Evolutionary conservation across 805 yeast species (phyloP).

Genomic region (Pichia nakasei): DNA sequence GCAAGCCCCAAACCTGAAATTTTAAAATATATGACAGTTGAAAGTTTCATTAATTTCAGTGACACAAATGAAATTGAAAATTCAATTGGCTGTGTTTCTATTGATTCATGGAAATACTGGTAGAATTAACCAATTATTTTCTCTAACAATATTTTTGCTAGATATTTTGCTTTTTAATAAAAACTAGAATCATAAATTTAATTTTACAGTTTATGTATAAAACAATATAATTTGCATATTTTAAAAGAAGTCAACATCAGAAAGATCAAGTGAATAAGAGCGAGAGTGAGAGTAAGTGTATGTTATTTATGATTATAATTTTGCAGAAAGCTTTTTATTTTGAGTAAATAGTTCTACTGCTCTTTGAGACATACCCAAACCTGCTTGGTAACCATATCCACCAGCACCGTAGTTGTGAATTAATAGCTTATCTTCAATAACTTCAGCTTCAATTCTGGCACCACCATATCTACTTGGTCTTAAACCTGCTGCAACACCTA

Average conservation of each 20-base stretch:
- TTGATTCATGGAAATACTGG: slow-evolving; percentile 56
- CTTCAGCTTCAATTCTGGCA: slow-evolving; percentile 53
- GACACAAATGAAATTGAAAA: slow-evolving; percentile 41
- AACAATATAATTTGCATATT: too few species aligned
- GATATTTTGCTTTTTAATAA: too few species aligned
- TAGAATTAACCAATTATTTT: too few species aligned
- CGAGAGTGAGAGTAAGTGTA: too few species aligned
- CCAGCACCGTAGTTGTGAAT: slow-evolving; percentile 68
- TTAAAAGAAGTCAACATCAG: background rate
- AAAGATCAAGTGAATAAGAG: background rate
- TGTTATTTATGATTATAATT: background rate
- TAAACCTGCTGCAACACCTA: slow-evolving; percentile 61
- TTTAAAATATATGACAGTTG: slow-evolving; percentile 19
- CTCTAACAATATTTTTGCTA: too few species aligned
- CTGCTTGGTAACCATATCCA: slow-evolving; percentile 60
- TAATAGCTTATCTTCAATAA: slow-evolving; percentile 28
- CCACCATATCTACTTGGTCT: slow-evolving; percentile 75
- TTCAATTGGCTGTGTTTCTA: slow-evolving; percentile 34
- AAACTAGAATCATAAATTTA: too few species aligned
- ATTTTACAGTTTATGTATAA: background rate
- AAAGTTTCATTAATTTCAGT: slow-evolving; percentile 30
- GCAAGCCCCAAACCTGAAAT: slow-evolving; percentile 9
- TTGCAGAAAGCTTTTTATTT: slow-evolving; percentile 2
- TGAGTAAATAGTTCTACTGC: slow-evolving; percentile 31
- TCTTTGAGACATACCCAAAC: slow-evolving; percentile 45